These are phyloP conservation scores for Daedaleopsis nitida DNA, from an alignment of 768 basidiomycete genomes.

Conservation along the genomic window DNA sequence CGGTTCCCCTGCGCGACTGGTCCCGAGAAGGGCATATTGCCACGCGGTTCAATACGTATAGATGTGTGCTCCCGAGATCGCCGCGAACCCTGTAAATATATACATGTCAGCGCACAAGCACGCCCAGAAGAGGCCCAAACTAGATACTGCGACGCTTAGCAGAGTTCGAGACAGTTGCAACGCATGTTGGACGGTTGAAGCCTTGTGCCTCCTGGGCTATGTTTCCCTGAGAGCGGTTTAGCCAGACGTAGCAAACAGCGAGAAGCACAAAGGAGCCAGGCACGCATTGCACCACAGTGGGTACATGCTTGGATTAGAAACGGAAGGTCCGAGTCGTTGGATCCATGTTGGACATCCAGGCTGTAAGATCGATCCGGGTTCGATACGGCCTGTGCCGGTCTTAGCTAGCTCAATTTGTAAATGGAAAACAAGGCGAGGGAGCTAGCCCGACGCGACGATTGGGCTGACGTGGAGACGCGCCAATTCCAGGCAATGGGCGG, in stretches of 20 bases:
- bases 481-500: no score
- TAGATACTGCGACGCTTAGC: conserved; percentile 3
- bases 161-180: background rate
- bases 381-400: background rate
- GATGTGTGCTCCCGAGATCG: conserved; percentile 12
- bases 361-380: background rate
- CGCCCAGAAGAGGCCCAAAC: background rate
- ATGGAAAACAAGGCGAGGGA: background rate
- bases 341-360: no score
- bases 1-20: no score
- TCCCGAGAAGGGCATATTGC: conserved; percentile 11
- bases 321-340: no score
- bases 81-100: background rate
- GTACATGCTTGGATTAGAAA: no score
- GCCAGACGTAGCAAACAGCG: no score
- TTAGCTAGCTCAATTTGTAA: background rate
- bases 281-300: no score
- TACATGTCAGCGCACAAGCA: conserved; percentile 2
- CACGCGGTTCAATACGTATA: conserved; percentile 3
- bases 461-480: no score
- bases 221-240: no score
- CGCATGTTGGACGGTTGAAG: background rate
- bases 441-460: background rate
- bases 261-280: no score
- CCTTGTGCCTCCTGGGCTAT: no score